Conservation (phyloP, 2,329 filamentous ascomycete genomes). For the Macrophomina phaseolina region DNA sequence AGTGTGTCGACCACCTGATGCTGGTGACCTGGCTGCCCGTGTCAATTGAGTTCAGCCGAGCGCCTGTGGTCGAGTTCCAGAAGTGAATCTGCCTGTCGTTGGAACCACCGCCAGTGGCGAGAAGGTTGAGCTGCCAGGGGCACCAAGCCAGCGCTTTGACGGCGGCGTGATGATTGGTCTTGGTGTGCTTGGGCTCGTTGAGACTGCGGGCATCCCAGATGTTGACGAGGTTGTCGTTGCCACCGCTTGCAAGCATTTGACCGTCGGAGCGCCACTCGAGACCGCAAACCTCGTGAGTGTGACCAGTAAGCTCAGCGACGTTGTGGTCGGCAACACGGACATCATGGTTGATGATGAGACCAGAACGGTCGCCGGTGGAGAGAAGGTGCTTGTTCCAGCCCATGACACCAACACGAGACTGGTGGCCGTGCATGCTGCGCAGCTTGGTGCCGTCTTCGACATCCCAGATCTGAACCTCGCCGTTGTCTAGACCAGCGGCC, state of each 20-base stretch:
- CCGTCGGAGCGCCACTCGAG: slow-evolving; percentile 98
- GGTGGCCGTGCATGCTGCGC: slow-evolving; percentile 97
- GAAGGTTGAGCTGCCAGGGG: slow-evolving; percentile 96
- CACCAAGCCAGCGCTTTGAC: slow-evolving; percentile 99
- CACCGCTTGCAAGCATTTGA: slow-evolving; percentile 93
- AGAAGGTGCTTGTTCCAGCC: slow-evolving; percentile 98
- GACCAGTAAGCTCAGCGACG: slow-evolving; percentile 92
- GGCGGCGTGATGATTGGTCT: slow-evolving; percentile 98
- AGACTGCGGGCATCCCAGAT: slow-evolving; percentile 98
- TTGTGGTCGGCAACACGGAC: slow-evolving; percentile 98
- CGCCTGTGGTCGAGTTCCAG: slow-evolving; percentile 98
- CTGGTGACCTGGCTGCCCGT: slow-evolving; percentile 97
- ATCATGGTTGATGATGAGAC: slow-evolving; percentile 97
- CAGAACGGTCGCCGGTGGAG: slow-evolving; percentile 91
- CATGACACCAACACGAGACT: slow-evolving; percentile 96
- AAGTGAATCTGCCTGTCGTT: slow-evolving; percentile 99
- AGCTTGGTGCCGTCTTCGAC: slow-evolving; percentile 94
- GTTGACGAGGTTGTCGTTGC: slow-evolving; percentile 98
- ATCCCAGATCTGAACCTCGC: slow-evolving; percentile 99
- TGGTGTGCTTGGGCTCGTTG: slow-evolving; percentile 95
- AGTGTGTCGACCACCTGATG: slow-evolving; percentile 93
- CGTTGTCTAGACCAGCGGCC: slow-evolving; percentile 89
- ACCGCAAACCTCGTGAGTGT: slow-evolving; percentile 97
- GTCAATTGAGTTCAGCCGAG: slow-evolving; percentile 98
- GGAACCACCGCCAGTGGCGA: slow-evolving; percentile 93